Evolutionary conservation across 1,284 basidiomycete species (phyloP), one percentile per base, ranked within the genome.

Genomic region (Irpex sp.): DNA sequence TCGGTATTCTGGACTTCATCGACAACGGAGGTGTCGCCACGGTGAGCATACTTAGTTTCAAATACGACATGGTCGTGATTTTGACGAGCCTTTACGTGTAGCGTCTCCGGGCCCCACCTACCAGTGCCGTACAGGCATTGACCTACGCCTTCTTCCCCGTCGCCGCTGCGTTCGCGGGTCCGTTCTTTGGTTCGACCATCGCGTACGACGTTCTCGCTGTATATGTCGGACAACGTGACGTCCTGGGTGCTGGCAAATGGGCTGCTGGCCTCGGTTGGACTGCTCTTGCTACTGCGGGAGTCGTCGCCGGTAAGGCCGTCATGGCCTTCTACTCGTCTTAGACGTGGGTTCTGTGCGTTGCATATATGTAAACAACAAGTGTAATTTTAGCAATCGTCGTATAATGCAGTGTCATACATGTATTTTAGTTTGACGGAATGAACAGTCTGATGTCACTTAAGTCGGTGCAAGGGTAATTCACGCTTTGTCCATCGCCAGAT

Each of bases 1-100:
- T 77, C 57, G 69, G 71, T 39, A 64, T 76, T 19, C 65, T 78
- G 55, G 72, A 75, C 63, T 66, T 75, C 64, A 54, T 77, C 52
- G 70, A 78, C 65, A 71, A 75, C 48, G 73, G 70, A 33, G 74
- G 67, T 2, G 69, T 77, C 4, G 67, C 68, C 6, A 14, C 67
- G 23, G 71, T 73, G 19, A 45, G 73, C 69, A 33, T n/a, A n/a
- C n/a, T n/a, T 42, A 14, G 4, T 37, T 39, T 3, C 28, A 28
- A 28, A 10, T 9, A 9, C 42, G 23, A 36, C 6, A 7, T 19
- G 54, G 33, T 19, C 49, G 36, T 49, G 19, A 58, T 57, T 18
- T 63, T 39, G 57, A 49, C 61, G 5, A 47, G 42, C n/a, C 28
- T 16, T 2, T 35, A 36, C 16, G 0, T 47, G 14, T 52, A 70